phyloP scores from a whole-genome alignment of 768 basidiomycete genomes.

The Aureoboletus auriporus region DNA sequence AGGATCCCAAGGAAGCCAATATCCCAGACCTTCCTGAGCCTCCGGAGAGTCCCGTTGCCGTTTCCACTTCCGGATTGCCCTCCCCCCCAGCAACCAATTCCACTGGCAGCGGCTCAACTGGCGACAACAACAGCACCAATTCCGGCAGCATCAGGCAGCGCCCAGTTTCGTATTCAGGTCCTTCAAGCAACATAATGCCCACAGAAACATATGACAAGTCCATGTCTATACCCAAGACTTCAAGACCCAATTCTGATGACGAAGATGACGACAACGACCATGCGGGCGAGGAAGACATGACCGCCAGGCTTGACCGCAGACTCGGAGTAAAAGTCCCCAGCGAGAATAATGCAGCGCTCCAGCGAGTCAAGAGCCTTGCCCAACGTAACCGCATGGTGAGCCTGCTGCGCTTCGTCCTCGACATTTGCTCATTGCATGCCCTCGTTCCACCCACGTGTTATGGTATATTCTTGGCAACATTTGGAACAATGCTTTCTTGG shows the following conservation, averaged over 20 bases:
- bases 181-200: constrained; percentile 34
- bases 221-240: constrained; percentile 24
- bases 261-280: constrained; percentile 49
- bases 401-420: constrained; percentile 17
- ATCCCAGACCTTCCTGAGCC: constrained; percentile 71
- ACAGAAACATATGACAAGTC: constrained; percentile 37
- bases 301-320: constrained; percentile 46
- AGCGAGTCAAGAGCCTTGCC: constrained; percentile 65
- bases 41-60: constrained; percentile 52
- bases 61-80: constrained; percentile 64
- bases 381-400: constrained; percentile 73
- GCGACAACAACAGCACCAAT: constrained; percentile 47
- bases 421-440: constrained; percentile 22
- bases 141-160: constrained; percentile 38
- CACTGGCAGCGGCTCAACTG: constrained; percentile 75
- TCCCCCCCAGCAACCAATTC: constrained; percentile 86
- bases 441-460: constrained; percentile 29
- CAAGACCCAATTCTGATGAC: constrained; percentile 35
- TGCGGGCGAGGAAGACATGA: constrained; percentile 59
- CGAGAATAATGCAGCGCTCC: constrained; percentile 57
- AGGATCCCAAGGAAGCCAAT: constrained; percentile 33
- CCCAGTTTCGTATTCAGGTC: constrained; percentile 24
- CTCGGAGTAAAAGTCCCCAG: constrained; percentile 36
- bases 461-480: constrained; percentile 19
- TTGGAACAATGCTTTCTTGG: constrained; percentile 3